Base-by-base conservation (phyloP, 257 asterid species). In the Solanum okadae region DNA sequence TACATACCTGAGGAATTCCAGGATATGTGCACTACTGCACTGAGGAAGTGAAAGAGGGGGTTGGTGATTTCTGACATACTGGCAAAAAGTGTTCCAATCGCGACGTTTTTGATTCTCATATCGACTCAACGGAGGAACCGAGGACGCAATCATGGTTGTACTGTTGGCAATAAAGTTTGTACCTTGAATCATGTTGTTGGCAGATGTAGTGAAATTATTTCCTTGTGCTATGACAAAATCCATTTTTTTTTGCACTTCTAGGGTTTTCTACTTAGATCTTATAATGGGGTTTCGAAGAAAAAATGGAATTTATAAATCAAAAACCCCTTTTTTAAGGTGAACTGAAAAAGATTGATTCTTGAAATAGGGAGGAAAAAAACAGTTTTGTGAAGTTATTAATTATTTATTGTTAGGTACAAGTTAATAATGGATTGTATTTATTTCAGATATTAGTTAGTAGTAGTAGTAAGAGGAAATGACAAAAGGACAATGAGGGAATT, bases 61-160 rank as follows among this genome's bases (percentile, higher is more conserved):
- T 35, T 85, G 76, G 73, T 90, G 92, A 84, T 89, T 91, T 2
- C 90, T 56, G 12, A 91, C 23, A 83, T 88, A 90, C 71, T 91
- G 93, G 63, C 93, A 90, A 37, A 91, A 91, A 1, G 93, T 91
- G 87, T 87, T 91, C 93, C 93, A 91, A 76, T 91, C 93, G 0
- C 93, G 90, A 85, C 91, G 92, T 77, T 91, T 91, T 15, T 90
- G 92, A 83, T 91, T 91, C 77, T 88, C 92, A 40, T 91, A 91
- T 2, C 93, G 92, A 87, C 90, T 88, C 31, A 88, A 25, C 3
- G 72, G 88, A 56, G 65, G 85, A 38, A 35, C 29, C 18, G 37
- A 79, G 22, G 88, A 61, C 2, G 90, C 85, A 68, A 40, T 20
- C 52, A 29, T 34, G 11, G 84, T 78, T 27, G 67, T 52, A 25